phyloP scores from a whole-genome alignment of 305 asterid species.

The Fraxinus platypoda region DNA sequence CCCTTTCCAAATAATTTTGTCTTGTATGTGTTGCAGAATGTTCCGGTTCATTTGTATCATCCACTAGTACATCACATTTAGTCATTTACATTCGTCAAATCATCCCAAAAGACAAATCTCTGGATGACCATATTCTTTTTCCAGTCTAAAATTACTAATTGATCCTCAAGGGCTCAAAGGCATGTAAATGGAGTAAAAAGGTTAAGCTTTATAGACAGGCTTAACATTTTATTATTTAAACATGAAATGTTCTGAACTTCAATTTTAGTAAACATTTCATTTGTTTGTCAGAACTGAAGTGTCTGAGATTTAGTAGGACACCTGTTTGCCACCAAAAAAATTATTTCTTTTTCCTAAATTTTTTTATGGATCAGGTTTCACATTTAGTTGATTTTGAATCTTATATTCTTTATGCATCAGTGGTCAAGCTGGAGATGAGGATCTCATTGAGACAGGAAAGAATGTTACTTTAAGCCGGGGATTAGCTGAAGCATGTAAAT shows the following conservation, averaged over 20 bases:
- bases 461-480: constrained; percentile 48
- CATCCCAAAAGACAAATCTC: neutral
- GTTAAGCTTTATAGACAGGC: neutral
- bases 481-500: constrained; percentile 89
- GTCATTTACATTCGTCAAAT: neutral
- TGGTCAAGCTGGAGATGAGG: constrained; percentile 46
- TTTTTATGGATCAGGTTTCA: neutral
- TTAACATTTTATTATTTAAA: neutral
- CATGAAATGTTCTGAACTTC: neutral
- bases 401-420: constrained; percentile 32
- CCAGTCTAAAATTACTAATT: neutral
- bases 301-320: neutral
- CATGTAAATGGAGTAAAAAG: neutral
- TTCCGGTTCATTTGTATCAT: neutral
- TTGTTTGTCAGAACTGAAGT: neutral
- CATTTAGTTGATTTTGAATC: constrained; percentile 15
- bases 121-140: neutral
- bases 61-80: neutral
- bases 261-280: neutral
- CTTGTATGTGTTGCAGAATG: neutral
- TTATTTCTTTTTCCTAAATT: constrained; percentile 9
- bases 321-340: neutral
- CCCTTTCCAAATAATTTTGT: neutral
- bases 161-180: neutral
- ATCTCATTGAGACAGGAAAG: constrained; percentile 41